Evolutionary conservation across 1,284 basidiomycete genomes (phyloP).

Genomic region (Heimioporus retisporus): DNA sequence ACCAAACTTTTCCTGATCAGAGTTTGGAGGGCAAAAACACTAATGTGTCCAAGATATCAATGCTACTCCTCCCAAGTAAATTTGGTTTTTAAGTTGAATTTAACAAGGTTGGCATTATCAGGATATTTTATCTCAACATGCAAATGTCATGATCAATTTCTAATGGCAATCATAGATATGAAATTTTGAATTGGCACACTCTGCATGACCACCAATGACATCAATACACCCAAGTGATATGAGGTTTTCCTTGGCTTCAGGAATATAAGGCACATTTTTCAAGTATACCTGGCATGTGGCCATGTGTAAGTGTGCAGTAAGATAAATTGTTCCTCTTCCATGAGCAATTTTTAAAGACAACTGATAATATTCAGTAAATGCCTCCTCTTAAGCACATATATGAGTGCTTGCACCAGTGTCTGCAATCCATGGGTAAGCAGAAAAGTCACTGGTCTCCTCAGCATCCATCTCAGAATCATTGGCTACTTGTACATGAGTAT

Average conservation of each 20-base stretch:
- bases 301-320: not conserved
- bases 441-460: conserved; percentile 1
- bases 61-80: conserved; percentile 22
- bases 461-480: not conserved
- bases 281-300: not conserved
- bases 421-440: conserved; percentile 10
- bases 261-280: too few relatives aligned
- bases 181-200: too few relatives aligned
- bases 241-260: too few relatives aligned
- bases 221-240: too few relatives aligned
- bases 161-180: too few relatives aligned
- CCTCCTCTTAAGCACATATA: not conserved
- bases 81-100: too few relatives aligned
- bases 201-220: too few relatives aligned
- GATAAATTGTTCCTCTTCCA: not conserved
- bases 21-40: conserved; percentile 1
- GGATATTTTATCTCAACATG: too few relatives aligned
- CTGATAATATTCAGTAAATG: not conserved
- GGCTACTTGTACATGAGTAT: not conserved
- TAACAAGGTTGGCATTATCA: too few relatives aligned
- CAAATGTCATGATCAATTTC: too few relatives aligned
- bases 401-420: conserved; percentile 5
- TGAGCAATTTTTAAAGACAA: not conserved
- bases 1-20: not conserved
- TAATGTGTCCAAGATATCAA: not conserved